A percentile compares a stretch with the other conserved stretches of the same genome.
These are phyloP conservation scores for Penicillium ucsense DNA, from an alignment of 495 filamentous ascomycete species.

Conservation along the genomic window DNA sequence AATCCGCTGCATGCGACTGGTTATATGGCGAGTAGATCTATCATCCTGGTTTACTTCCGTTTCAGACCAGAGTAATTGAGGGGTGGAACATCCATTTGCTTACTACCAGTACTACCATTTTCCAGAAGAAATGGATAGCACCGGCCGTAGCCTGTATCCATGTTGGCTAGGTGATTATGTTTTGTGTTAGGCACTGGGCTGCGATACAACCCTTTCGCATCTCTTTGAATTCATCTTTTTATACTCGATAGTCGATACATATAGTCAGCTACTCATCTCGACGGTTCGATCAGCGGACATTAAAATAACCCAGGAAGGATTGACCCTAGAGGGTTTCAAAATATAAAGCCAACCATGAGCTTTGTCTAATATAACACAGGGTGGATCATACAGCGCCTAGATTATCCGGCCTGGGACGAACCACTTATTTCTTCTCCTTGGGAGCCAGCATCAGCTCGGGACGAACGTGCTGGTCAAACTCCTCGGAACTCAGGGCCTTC, in stretches of 20 bases:
- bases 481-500: conserved; percentile 76
- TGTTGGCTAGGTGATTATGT: no score
- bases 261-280: neutral
- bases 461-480: conserved; percentile 82
- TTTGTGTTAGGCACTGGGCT: no score
- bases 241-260: neutral
- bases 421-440: conserved; percentile 44
- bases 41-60: no score
- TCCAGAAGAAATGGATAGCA: no score
- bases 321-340: conserved; percentile 4
- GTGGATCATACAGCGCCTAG: conserved; percentile 1
- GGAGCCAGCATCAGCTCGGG: conserved; percentile 97
- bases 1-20: no score
- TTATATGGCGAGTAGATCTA: no score
- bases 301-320: neutral
- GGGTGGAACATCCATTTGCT: no score
- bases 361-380: conserved; percentile 14
- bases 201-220: no score
- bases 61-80: no score
- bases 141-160: no score
- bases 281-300: neutral
- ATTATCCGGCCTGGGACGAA: neutral
- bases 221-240: no score
- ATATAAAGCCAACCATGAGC: conserved; percentile 14
- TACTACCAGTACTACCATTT: no score